Conservation (phyloP, 495 filamentous ascomycete species). For the Wilcoxina mikolae region DNA sequence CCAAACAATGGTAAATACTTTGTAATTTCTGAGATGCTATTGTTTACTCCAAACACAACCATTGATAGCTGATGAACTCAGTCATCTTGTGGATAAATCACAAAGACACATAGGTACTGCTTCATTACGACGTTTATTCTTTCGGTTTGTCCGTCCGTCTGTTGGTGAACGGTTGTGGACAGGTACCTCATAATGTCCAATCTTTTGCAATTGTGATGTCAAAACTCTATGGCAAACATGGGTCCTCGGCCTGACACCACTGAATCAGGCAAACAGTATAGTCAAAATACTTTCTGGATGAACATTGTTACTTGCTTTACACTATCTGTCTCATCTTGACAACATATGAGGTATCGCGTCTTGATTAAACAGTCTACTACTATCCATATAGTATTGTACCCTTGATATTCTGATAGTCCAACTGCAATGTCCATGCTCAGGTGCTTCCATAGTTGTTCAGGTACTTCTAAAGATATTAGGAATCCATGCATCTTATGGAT, state of each 20-base stretch:
- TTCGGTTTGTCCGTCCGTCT: slow-evolving; percentile 20
- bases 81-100: slow-evolving; percentile 14
- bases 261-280: background rate
- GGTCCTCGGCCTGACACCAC: slow-evolving; percentile 10
- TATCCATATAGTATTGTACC: too few relatives aligned
- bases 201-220: background rate
- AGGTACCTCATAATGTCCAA: background rate
- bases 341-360: too few relatives aligned
- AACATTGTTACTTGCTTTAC: too few relatives aligned
- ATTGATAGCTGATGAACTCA: slow-evolving; percentile 7
- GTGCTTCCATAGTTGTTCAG: too few relatives aligned
- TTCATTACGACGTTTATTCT: slow-evolving; percentile 12
- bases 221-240: slow-evolving; percentile 8
- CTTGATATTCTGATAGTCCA: too few relatives aligned
- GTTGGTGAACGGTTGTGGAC: slow-evolving; percentile 10
- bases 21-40: background rate
- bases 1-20: too few relatives aligned
- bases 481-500: too few relatives aligned
- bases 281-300: too few relatives aligned
- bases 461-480: too few relatives aligned
- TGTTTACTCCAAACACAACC: slow-evolving; percentile 28
- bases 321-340: too few relatives aligned
- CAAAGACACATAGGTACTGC: slow-evolving; percentile 13
- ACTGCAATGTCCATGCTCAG: too few relatives aligned
- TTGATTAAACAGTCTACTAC: too few relatives aligned